Conservation (phyloP, 73 alveolate genomes). For the Paramecium sonneborni region DNA sequence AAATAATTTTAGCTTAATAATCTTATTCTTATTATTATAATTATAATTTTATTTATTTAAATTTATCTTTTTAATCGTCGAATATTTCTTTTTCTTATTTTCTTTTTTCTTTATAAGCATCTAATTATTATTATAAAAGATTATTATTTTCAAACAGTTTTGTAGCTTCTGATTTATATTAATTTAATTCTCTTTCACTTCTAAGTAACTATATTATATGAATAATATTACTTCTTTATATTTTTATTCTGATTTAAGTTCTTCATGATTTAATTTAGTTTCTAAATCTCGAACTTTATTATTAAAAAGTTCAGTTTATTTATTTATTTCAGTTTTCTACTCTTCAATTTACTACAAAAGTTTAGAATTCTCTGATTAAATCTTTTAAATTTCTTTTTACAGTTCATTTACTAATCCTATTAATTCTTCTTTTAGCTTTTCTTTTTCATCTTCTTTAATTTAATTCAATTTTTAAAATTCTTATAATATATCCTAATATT, state of each 20-base stretch:
- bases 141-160: background rate
- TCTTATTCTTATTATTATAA: background rate
- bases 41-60: background rate
- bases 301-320: background rate
- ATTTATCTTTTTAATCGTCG: background rate
- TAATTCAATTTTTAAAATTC: background rate
- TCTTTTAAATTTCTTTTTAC: background rate
- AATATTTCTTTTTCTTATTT: conserved; percentile 8
- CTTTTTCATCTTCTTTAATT: background rate
- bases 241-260: background rate
- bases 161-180: background rate
- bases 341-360: background rate
- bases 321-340: background rate
- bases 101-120: background rate
- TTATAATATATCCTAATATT: background rate
- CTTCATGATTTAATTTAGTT: background rate
- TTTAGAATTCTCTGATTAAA: background rate
- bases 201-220: background rate
- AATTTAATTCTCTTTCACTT: background rate
- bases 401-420: background rate
- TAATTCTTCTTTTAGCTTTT: background rate
- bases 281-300: background rate
- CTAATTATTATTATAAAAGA: background rate
- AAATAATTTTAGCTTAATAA: background rate
- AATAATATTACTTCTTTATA: background rate